A percentile compares a stretch with the other conserved stretches of the same genome.
Evolutionary conservation across 179 eudicot species (phyloP).

Genomic region (Carnegiea gigantea): DNA sequence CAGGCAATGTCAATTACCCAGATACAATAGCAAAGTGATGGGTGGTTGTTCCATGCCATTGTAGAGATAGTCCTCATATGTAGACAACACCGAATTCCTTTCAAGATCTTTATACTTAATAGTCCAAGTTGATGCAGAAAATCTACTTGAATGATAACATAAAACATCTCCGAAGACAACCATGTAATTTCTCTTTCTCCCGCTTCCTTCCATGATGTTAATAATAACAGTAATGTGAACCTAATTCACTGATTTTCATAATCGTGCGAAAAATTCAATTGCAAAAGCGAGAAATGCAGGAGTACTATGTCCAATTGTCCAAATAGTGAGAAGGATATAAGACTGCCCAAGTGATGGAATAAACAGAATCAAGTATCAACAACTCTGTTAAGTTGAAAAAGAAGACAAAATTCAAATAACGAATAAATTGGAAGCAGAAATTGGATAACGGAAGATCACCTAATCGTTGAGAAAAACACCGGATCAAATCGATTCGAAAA

Average conservation of each 20-base stretch:
- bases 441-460: constrained; percentile 31
- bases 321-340: not conserved
- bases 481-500: constrained; percentile 36
- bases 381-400: not conserved
- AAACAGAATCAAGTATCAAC: not conserved
- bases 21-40: not conserved
- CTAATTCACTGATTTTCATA: not conserved
- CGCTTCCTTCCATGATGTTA: not conserved
- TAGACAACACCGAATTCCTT: not conserved
- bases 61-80: not conserved
- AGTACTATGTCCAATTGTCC: not conserved
- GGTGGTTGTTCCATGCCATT: not conserved
- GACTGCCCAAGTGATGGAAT: not conserved
- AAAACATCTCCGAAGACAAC: not conserved
- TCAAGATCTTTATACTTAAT: no score
- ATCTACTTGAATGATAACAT: not conserved
- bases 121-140: not conserved
- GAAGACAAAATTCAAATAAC: not conserved
- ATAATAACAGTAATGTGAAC: not conserved
- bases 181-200: not conserved
- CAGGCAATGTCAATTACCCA: not conserved
- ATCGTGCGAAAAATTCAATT: not conserved
- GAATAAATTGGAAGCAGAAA: not conserved
- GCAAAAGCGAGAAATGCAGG: not conserved
- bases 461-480: constrained; percentile 34